Percentiles rank a stretch among this genome's conserved stretches.
Conservation (phyloP, 805 yeast species). For the Lipomyces spencermartinsiae region DNA sequence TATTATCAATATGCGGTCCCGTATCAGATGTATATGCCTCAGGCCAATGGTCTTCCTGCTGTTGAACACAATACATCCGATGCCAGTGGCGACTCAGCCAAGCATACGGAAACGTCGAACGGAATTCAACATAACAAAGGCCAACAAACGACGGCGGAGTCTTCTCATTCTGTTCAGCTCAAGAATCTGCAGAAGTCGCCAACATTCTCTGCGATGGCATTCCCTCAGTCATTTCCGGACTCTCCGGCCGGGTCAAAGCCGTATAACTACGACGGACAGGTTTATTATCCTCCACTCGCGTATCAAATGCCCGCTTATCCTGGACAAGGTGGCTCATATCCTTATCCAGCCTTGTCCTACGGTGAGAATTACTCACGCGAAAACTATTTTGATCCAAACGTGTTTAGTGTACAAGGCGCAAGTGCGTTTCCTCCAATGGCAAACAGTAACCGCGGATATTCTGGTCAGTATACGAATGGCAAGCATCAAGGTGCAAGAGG, state of each 20-base stretch:
- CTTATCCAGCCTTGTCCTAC: background rate
- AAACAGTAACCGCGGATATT: background rate
- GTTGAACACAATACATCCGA: background rate
- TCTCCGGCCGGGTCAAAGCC: background rate
- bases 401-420: background rate
- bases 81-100: background rate
- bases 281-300: background rate
- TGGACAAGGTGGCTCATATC: conserved; percentile 4
- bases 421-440: background rate
- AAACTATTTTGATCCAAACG: conserved; percentile 4
- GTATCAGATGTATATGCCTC: conserved; percentile 1
- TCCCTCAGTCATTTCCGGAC: background rate
- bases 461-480: background rate
- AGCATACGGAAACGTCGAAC: background rate
- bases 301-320: background rate
- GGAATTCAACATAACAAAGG: background rate
- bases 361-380: conserved; percentile 2
- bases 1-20: conserved; percentile 9
- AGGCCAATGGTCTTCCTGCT: background rate
- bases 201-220: background rate
- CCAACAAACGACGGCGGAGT: background rate
- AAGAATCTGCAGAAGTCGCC: background rate
- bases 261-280: background rate
- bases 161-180: background rate
- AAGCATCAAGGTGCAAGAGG: background rate